These are phyloP conservation scores for Thalassiosira pacifica DNA, from an alignment of 352 stramenopile species.

Conservation along the genomic window DNA sequence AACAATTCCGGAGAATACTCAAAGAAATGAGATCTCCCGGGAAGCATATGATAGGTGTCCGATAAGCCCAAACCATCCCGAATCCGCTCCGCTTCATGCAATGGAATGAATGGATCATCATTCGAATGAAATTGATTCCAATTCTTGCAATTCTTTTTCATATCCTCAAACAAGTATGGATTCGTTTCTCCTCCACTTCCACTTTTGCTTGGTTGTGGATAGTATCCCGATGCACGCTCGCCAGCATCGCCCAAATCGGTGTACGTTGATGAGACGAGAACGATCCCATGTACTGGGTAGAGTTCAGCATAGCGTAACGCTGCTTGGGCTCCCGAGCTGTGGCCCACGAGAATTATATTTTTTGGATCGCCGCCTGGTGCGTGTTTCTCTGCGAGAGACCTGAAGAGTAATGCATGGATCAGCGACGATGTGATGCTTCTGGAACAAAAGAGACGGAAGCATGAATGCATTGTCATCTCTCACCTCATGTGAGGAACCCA, in stretches of 20 bases:
- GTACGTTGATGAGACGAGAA: slow-evolving; percentile 85
- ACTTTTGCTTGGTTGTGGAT: slow-evolving; percentile 69
- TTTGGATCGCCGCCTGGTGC: slow-evolving; percentile 39
- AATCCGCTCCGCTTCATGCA: slow-evolving; percentile 79
- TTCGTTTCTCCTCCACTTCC: slow-evolving; percentile 63
- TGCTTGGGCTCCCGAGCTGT: slow-evolving; percentile 86
- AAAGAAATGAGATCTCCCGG: slow-evolving; percentile 83
- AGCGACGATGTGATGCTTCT: neutral
- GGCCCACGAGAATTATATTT: slow-evolving; percentile 77
- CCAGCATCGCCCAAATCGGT: slow-evolving; percentile 85
- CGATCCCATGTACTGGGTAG: slow-evolving; percentile 66
- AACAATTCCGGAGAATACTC: slow-evolving; percentile 70
- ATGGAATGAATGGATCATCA: slow-evolving; percentile 88
- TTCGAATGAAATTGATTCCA: slow-evolving; percentile 87
- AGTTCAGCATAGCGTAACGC: slow-evolving; percentile 83
- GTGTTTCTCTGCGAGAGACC: slow-evolving; percentile 66
- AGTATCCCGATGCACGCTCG: slow-evolving; percentile 86
- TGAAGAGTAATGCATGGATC: slow-evolving; percentile 25
- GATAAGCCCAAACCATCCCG: slow-evolving; percentile 69
- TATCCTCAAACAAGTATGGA: slow-evolving; percentile 78
- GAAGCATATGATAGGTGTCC: slow-evolving; percentile 76
- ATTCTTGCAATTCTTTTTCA: slow-evolving; percentile 80
- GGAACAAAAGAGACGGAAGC: neutral
- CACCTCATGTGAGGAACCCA: slow-evolving; percentile 75
- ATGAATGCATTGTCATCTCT: no score